Evolutionary conservation across 2,329 filamentous ascomycete species (phyloP).

Genomic region (Annulohypoxylon truncatum): DNA sequence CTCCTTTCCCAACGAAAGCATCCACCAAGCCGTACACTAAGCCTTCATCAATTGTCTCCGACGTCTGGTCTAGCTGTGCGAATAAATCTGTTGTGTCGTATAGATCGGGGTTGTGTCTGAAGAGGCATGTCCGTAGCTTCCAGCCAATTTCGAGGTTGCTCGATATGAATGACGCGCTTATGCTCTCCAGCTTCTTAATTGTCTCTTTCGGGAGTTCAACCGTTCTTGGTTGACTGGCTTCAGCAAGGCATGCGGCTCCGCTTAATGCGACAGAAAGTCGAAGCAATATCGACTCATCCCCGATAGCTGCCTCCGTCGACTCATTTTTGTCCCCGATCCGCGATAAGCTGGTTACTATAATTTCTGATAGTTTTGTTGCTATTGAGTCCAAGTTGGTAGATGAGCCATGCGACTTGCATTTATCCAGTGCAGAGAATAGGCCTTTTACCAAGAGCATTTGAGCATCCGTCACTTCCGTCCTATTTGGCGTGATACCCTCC

Average conservation of each 20-base stretch:
- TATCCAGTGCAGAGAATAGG: constrained; percentile 40
- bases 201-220: constrained; percentile 42
- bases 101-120: constrained; percentile 40
- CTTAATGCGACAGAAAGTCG: constrained; percentile 40
- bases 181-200: constrained; percentile 39
- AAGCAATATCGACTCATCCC: constrained; percentile 33
- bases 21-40: constrained; percentile 45
- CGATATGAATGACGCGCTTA: constrained; percentile 37
- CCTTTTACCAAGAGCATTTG: constrained; percentile 46
- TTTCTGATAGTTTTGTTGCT: constrained; percentile 39
- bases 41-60: constrained; percentile 38
- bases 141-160: constrained; percentile 42
- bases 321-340: constrained; percentile 39
- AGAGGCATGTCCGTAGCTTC: constrained; percentile 48
- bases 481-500: constrained; percentile 33
- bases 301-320: constrained; percentile 12
- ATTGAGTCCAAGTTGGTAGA: constrained; percentile 32
- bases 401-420: constrained; percentile 25
- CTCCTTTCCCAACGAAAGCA: constrained; percentile 38
- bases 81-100: constrained; percentile 37
- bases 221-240: constrained; percentile 21
- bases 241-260: constrained; percentile 41
- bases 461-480: constrained; percentile 14
- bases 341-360: constrained; percentile 41
- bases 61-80: constrained; percentile 39